A percentile compares a stretch with the other conserved stretches of the same genome.
These are phyloP conservation scores for Acanthamoeba culbertsoni DNA, from an alignment of 208 protist species.

Conservation along the genomic window DNA sequence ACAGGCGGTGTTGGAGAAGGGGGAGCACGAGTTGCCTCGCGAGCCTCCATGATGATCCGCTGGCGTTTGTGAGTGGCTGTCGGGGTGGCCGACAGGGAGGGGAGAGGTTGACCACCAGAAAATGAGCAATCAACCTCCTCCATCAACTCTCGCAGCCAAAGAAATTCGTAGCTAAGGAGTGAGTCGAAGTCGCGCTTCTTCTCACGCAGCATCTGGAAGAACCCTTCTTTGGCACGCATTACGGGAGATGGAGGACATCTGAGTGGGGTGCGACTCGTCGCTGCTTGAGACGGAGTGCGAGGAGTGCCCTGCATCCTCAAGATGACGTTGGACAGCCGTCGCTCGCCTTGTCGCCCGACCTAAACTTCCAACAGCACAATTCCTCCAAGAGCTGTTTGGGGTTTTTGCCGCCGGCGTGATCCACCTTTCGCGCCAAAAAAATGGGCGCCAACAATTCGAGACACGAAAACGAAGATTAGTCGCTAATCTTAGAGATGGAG, in stretches of 20 bases:
- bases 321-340: too few relatives aligned
- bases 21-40: not conserved
- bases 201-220: not conserved
- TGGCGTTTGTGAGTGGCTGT: not conserved
- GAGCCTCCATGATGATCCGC: not conserved
- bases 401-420: too few relatives aligned
- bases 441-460: too few relatives aligned
- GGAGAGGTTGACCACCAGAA: not conserved
- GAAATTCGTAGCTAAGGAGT: not conserved
- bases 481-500: too few relatives aligned
- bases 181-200: not conserved
- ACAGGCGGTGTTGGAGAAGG: not conserved
- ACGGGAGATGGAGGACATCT: not conserved
- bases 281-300: not conserved
- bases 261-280: not conserved
- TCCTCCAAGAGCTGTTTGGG: too few relatives aligned
- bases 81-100: conserved; percentile 8
- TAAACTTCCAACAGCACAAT: too few relatives aligned
- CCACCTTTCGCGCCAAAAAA: too few relatives aligned
- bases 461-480: too few relatives aligned
- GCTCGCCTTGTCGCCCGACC: too few relatives aligned
- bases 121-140: not conserved
- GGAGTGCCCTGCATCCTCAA: too few relatives aligned
- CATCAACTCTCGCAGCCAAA: not conserved
- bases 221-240: not conserved